Base-by-base conservation (phyloP, 176 grass and related monocot species). In the Juncus effusus region DNA sequence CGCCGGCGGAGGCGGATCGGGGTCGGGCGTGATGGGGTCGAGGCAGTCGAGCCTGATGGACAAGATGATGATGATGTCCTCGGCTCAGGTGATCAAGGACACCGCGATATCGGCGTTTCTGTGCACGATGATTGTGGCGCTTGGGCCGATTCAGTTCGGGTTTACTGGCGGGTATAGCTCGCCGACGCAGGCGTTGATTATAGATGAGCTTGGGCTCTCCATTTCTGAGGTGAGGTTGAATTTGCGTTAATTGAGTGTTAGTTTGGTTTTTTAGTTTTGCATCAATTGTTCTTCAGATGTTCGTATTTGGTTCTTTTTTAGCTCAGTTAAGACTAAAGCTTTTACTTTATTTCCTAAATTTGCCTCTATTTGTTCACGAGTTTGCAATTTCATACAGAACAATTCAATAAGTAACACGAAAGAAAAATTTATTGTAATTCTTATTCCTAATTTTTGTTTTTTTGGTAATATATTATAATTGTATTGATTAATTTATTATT, bases 101-200 rank as follows among this genome's bases (percentile, higher is more conserved):
- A 84, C 82, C 19, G 78, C 90, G 68, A 70, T 97, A 79, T 97
- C 94, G 16, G 94, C 83, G 13, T 83, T 92, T 70, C 88, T 97
- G 68, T 97, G 94, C 78, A 97, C 94, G 36, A 78, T 97, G 74
- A 89, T 97, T 74, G 88, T 92, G 56, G 88, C 88, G 5, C 82
- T 92, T 40, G 94, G 94, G 0, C 94, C 88, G 45, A 92, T 97
- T 82, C 94, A 97, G 72, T 97, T 92, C 72, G 94, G 94, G 41
- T 97, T 97, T 82, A 92, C 88, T 16, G 78, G 85, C 7, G 88
- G 94, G 38, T 97, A 86, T 82, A 86, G 85, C 5, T 97, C 94
- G 15, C 94, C 88, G 5, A 86, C 94, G 12, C 85, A 92, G 78
- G 80, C 81, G 64, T 85, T 59, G 61, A 92, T 92, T 78, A 91